Conservation (phyloP, 768 basidiomycete species). For the Tulasnella sp. region DNA sequence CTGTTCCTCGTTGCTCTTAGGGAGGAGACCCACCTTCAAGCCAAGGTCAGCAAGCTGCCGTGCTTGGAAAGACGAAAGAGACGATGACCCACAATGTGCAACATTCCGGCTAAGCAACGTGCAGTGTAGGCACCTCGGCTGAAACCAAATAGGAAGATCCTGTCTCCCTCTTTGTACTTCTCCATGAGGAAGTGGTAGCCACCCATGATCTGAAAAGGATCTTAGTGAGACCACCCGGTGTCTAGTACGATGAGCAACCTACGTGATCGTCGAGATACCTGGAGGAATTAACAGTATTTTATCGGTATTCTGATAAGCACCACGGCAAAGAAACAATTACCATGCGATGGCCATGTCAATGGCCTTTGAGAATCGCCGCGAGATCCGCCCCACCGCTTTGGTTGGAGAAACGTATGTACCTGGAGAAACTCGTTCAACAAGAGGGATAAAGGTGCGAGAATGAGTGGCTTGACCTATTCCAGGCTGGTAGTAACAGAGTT, state of each 20-base stretch:
- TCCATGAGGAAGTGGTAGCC: conserved; percentile 33
- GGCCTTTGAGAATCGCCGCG: conserved; percentile 15
- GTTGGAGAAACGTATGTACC: conserved; percentile 27
- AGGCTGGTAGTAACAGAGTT: conserved; percentile 79
- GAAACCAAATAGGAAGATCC: conserved; percentile 40
- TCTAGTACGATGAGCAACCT: neutral
- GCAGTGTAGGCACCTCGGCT: conserved; percentile 32
- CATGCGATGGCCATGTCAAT: conserved; percentile 26
- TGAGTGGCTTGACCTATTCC: conserved; percentile 15
- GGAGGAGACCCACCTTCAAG: conserved; percentile 24
- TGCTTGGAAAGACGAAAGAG: neutral
- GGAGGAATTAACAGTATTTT: neutral
- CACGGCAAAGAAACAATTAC: conserved; percentile 5
- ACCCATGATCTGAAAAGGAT: conserved; percentile 26
- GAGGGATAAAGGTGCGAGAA: neutral
- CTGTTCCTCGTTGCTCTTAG: conserved; percentile 14
- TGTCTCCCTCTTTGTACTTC: conserved; percentile 40
- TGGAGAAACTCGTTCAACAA: neutral
- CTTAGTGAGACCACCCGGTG: neutral
- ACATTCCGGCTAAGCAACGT: conserved; percentile 34
- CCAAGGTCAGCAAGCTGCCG: neutral
- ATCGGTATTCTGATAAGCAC: conserved; percentile 1
- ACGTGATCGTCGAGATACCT: conserved; percentile 70
- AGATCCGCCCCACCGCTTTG: conserved; percentile 8
- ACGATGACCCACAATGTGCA: conserved; percentile 29